A percentile compares a stretch with the other conserved stretches of the same genome.
Evolutionary conservation across 2,329 filamentous ascomycete genomes (phyloP).

Genomic region (Aspergillus latus): DNA sequence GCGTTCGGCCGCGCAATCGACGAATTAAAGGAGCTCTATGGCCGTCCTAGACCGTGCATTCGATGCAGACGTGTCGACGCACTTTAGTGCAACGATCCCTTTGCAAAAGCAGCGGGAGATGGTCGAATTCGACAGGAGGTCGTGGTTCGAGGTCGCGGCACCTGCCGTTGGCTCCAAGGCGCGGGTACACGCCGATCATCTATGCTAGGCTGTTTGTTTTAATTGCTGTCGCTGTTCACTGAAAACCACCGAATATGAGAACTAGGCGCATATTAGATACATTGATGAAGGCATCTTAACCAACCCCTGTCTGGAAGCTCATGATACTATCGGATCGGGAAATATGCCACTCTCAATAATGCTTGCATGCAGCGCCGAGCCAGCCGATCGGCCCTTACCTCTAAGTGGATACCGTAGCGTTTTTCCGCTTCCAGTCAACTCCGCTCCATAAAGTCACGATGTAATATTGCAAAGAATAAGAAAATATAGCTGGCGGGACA

Average conservation of each 20-base stretch:
- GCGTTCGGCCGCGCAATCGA: neutral
- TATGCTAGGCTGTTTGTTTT: neutral
- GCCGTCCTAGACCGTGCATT: neutral
- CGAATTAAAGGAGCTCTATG: too few species aligned
- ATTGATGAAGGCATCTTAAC: too few species aligned
- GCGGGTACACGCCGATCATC: neutral
- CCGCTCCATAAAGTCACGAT: neutral
- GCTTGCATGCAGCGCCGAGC: conserved; percentile 19
- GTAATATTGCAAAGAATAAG: neutral
- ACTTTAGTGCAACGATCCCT: neutral
- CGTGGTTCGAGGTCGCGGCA: neutral
- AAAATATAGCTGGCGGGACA: neutral
- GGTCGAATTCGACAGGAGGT: neutral
- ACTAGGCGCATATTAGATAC: neutral
- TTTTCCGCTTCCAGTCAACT: conserved; percentile 23
- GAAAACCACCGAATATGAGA: neutral
- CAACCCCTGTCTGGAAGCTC: too few species aligned
- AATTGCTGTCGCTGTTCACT: neutral
- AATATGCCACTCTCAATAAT: neutral
- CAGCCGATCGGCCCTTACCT: conserved; percentile 17
- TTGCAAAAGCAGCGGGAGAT: neutral
- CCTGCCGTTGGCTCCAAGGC: neutral
- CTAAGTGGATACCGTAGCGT: conserved; percentile 12
- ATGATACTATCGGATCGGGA: too few species aligned
- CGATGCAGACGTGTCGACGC: neutral